phyloP scores from a whole-genome alignment of 371 early-diverging fungal species.

The Quaeritorhiza haematococci region DNA sequence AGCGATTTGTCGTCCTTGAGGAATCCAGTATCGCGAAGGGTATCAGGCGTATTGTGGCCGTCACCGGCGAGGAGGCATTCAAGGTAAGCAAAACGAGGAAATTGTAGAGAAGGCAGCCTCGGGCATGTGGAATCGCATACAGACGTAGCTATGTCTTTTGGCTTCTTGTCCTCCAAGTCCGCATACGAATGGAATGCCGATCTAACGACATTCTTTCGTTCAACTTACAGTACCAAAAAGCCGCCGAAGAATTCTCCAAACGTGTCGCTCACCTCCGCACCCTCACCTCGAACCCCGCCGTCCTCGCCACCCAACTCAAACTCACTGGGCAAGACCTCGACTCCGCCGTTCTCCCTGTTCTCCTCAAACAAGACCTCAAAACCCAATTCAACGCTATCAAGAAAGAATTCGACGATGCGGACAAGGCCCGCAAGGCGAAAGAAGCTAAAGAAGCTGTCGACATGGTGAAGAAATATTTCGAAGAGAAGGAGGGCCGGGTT shows the following conservation, averaged over 20 bases:
- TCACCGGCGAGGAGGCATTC: constrained; percentile 88
- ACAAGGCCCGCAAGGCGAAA: constrained; percentile 81
- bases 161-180: too few relatives aligned
- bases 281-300: too few relatives aligned
- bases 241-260: too few relatives aligned
- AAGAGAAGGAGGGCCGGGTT: constrained; percentile 57
- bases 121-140: too few relatives aligned
- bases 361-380: constrained; percentile 71
- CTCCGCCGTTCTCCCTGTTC: constrained; percentile 70
- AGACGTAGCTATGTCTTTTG: too few relatives aligned
- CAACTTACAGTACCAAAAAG: too few relatives aligned
- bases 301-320: background rate
- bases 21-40: constrained; percentile 96
- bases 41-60: constrained; percentile 94
- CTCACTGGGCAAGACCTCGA: constrained; percentile 75
- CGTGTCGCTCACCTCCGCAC: too few relatives aligned
- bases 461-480: constrained; percentile 71
- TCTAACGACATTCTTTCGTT: too few relatives aligned
- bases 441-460: constrained; percentile 77
- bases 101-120: constrained; percentile 28
- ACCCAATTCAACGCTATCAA: constrained; percentile 64
- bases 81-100: constrained; percentile 55
- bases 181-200: too few relatives aligned
- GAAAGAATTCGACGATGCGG: constrained; percentile 80
- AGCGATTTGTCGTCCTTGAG: constrained; percentile 82